These are phyloP conservation scores for Rhodotorula kratochvilovae DNA, from an alignment of 768 basidiomycete genomes.

Conservation along the genomic window DNA sequence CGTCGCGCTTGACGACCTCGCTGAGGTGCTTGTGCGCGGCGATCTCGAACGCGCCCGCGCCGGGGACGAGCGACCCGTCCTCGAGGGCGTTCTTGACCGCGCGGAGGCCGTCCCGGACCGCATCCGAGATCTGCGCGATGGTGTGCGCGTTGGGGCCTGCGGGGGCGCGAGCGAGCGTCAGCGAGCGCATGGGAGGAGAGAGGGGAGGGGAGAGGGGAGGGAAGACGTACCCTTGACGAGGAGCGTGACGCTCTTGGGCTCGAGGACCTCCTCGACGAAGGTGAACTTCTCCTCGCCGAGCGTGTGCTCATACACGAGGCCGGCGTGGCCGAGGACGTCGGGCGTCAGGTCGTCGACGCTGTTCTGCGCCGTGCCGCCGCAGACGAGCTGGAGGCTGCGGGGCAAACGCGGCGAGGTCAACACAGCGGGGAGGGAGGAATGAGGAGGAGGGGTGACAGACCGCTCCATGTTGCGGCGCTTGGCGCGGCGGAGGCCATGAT, in stretches of 20 bases:
- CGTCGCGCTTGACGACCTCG: conserved; percentile 65
- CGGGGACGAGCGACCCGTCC: conserved; percentile 80
- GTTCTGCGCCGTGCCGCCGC: conserved; percentile 93
- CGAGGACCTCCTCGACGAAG: conserved; percentile 92
- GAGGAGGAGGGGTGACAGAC: conserved; percentile 50
- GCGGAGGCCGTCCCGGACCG: conserved; percentile 91
- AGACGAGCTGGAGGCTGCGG: conserved; percentile 80
- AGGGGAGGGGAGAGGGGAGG: neutral
- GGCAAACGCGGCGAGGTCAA: too few relatives aligned
- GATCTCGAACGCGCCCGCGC: conserved; percentile 97
- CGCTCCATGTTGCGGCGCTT: conserved; percentile 99
- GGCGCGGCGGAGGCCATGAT: conserved; percentile 90
- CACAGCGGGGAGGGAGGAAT: neutral
- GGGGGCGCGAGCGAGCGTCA: neutral
- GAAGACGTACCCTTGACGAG: conserved; percentile 70
- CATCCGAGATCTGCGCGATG: conserved; percentile 92
- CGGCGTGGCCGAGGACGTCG: conserved; percentile 90
- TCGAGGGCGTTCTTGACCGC: conserved; percentile 96
- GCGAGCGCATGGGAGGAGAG: neutral
- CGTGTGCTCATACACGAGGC: conserved; percentile 97
- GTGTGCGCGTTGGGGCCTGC: conserved; percentile 86
- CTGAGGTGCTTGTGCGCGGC: conserved; percentile 79
- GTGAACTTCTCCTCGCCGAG: conserved; percentile 98
- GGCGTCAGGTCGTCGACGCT: conserved; percentile 94
- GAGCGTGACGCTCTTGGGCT: conserved; percentile 89